Percentiles rank a stretch among this genome's conserved stretches.
phyloP scores from a whole-genome alignment of 73 alveolate genomes.

The Paramecium tetraurelia region DNA sequence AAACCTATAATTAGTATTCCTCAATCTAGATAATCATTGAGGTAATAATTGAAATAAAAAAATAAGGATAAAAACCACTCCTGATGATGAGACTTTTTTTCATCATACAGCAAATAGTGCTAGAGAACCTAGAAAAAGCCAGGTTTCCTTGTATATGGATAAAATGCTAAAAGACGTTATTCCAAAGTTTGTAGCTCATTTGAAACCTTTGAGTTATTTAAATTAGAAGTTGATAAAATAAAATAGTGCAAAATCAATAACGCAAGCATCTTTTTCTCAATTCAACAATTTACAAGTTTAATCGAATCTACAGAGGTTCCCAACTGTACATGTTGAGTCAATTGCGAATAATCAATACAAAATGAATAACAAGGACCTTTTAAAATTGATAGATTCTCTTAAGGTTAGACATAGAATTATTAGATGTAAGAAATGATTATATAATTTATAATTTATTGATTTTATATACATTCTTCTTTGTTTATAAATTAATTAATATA shows the following conservation, averaged over 20 bases:
- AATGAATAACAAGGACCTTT: background rate
- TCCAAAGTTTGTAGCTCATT: background rate
- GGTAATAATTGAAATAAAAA: background rate
- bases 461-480: background rate
- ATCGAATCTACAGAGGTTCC: background rate
- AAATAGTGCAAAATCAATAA: background rate
- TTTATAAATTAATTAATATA: constrained; percentile 2
- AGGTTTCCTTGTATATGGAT: background rate
- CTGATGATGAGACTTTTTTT: background rate
- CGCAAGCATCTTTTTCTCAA: background rate
- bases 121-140: background rate
- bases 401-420: background rate
- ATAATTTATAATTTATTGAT: background rate
- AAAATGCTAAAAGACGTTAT: background rate
- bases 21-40: background rate
- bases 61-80: background rate
- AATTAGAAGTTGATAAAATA: background rate
- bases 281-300: background rate
- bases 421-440: background rate
- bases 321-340: background rate
- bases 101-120: background rate
- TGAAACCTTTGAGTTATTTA: background rate
- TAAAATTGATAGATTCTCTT: background rate
- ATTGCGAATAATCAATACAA: background rate
- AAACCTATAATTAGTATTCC: background rate